Evolutionary conservation across 176 grass and related monocot genomes (phyloP), one percentile per base, ranked within the genome.

Genomic region (Eragrostis nindensis): DNA sequence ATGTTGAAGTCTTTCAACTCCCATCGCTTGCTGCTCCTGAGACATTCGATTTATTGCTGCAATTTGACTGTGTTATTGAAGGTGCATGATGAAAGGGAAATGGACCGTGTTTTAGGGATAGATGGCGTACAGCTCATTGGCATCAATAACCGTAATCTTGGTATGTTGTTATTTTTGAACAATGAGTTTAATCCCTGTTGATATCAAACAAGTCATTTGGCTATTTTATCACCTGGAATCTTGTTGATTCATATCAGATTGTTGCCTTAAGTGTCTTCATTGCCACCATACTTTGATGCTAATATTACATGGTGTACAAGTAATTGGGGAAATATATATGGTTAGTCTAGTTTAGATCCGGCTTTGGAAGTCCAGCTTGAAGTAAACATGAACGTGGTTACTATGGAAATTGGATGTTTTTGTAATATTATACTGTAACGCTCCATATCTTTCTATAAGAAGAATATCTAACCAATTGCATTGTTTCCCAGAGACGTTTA

Each of bases 21-120:
- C 24, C 32, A 22, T 76, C 2, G 65, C 40, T 59, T 68, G 25
- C 18, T 84, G 27, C 39, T 54, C 18, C 69, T 10, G 8, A 48
- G 17, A 65, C 73, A 80, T 65, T 84, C 16, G 32, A 62, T 18
- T 52, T 76, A 22, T 42, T 74, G 27, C 3, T 54, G 46, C 21
- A 46, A 64, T 14, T 47, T 53, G 25, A 89, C 24, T 85, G 39
- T 89, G 36, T 85, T 85, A 5, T 56, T 85, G 71, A 86, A 98
- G 95, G 92, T 98, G 48, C 95, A 98, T 80, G 87, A 98, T 81
- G 95, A 98, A 87, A 84, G 53, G 77, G 95, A 98, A 85, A 94
- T 98, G 86, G 92, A 98, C 47, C 86, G 95, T 85, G 86, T 94
- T 62, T 87, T 98, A 84, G 82, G 80, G 69, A 94, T 98, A 66